Conservation (phyloP, 176 grass and related monocot genomes). For the Urochloa ruziziensis region DNA sequence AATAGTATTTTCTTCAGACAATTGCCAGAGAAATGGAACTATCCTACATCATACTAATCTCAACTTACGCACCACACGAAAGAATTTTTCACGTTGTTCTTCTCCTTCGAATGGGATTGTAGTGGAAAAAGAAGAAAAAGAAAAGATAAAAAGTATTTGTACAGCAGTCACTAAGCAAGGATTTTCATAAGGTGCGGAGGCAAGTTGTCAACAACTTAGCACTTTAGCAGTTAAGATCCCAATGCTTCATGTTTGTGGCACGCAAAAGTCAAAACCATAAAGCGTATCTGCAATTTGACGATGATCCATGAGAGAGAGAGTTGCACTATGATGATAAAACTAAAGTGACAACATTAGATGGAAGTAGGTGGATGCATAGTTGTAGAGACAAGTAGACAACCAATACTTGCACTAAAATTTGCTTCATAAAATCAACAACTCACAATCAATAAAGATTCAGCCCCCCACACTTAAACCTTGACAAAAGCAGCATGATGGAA, state of each 20-base stretch:
- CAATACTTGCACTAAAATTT: neutral
- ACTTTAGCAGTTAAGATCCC: neutral
- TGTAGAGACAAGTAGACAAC: conserved; percentile 3
- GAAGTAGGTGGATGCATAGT: neutral
- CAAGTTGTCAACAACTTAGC: neutral
- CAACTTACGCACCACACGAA: no score
- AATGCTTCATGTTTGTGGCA: neutral
- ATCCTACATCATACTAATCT: no score
- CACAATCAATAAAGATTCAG: neutral
- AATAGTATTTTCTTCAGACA: neutral
- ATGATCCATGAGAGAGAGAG: neutral
- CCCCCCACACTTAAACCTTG: neutral
- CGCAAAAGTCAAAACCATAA: neutral
- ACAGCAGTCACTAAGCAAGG: neutral
- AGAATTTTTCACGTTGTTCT: no score
- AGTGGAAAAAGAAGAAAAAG: no score
- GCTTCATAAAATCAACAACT: neutral
- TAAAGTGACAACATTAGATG: neutral
- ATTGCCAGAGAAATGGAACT: neutral
- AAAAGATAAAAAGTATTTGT: no score
- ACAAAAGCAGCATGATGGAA: neutral
- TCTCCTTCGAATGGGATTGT: no score
- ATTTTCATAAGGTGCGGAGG: neutral
- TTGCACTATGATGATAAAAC: neutral
- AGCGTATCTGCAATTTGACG: neutral